Conservation (phyloP, 768 basidiomycete species). For the Collybia nuda region DNA sequence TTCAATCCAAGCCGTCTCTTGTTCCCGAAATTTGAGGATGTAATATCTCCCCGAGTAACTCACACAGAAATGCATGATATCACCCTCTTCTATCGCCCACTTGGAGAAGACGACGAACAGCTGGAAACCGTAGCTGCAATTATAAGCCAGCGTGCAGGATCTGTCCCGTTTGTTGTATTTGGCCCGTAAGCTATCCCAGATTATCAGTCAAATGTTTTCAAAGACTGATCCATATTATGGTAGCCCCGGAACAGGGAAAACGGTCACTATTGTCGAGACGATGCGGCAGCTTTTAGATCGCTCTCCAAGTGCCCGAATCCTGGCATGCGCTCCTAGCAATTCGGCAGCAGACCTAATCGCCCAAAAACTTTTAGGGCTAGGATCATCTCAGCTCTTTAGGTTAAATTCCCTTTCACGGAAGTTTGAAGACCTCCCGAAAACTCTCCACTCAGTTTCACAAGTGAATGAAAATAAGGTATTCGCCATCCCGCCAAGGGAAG, state of each 20-base stretch:
- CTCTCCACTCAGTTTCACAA: constrained; percentile 35
- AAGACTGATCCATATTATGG: not conserved
- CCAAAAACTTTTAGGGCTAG: constrained; percentile 34
- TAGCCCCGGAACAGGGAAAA: constrained; percentile 71
- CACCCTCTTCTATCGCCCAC: constrained; percentile 37
- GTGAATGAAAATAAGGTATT: constrained; percentile 34
- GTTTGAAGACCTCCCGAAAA: constrained; percentile 42
- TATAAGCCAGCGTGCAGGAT: constrained; percentile 38
- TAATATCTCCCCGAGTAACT: constrained; percentile 23
- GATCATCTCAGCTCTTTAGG: constrained; percentile 44
- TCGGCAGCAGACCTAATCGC: constrained; percentile 65
- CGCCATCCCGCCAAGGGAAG: constrained; percentile 34
- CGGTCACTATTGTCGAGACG: constrained; percentile 60
- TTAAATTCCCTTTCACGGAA: constrained; percentile 52
- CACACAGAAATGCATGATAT: constrained; percentile 11
- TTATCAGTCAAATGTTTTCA: too few species aligned
- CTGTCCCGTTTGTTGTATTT: constrained; percentile 57
- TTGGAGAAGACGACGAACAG: constrained; percentile 50
- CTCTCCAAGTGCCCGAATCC: constrained; percentile 39
- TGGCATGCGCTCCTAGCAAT: constrained; percentile 66
- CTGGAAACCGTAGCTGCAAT: constrained; percentile 49
- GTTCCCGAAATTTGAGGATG: constrained; percentile 42
- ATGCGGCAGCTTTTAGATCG: constrained; percentile 48
- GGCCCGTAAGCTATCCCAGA: constrained; percentile 65
- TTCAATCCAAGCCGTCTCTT: constrained; percentile 47